These are phyloP conservation scores for Penicillium silybi DNA, from an alignment of 495 filamentous ascomycete species.

Conservation along the genomic window DNA sequence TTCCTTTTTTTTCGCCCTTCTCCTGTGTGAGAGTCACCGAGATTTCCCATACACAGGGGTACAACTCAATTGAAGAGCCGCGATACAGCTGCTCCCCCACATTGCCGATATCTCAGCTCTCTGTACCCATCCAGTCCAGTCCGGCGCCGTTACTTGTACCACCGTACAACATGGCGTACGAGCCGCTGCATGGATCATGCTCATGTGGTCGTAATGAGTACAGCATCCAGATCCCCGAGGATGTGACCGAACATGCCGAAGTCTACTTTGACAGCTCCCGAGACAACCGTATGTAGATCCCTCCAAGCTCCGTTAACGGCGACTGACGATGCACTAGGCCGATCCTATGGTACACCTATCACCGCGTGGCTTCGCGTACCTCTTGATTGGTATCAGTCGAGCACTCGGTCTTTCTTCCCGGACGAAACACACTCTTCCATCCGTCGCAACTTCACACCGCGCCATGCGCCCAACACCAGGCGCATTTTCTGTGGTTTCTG, in stretches of 20 bases:
- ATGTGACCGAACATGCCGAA: slow-evolving; percentile 51
- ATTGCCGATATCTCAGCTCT: neutral
- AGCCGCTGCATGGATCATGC: slow-evolving; percentile 68
- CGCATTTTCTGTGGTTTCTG: slow-evolving; percentile 90
- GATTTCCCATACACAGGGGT: neutral
- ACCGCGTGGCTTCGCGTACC: slow-evolving; percentile 79
- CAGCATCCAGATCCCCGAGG: slow-evolving; percentile 60
- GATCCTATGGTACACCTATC: slow-evolving; percentile 63
- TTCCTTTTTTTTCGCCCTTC: slow-evolving; percentile 2
- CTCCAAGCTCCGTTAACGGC: slow-evolving; percentile 1
- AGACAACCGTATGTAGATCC: slow-evolving; percentile 56
- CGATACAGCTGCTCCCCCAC: neutral
- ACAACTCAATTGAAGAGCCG: neutral
- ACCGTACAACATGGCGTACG: slow-evolving; percentile 28
- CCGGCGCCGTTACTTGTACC: slow-evolving; percentile 7
- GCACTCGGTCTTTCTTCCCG: slow-evolving; percentile 66
- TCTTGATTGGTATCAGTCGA: slow-evolving; percentile 67
- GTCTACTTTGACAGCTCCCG: slow-evolving; percentile 66
- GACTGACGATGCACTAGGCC: slow-evolving; percentile 42
- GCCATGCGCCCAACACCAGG: slow-evolving; percentile 52
- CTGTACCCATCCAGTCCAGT: neutral
- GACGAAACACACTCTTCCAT: slow-evolving; percentile 75
- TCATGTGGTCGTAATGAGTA: slow-evolving; percentile 84
- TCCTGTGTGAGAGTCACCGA: neutral
- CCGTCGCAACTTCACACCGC: slow-evolving; percentile 64